These are phyloP conservation scores for Paspalum notatum DNA, from an alignment of 176 grass and related monocot species.

Conservation along the genomic window DNA sequence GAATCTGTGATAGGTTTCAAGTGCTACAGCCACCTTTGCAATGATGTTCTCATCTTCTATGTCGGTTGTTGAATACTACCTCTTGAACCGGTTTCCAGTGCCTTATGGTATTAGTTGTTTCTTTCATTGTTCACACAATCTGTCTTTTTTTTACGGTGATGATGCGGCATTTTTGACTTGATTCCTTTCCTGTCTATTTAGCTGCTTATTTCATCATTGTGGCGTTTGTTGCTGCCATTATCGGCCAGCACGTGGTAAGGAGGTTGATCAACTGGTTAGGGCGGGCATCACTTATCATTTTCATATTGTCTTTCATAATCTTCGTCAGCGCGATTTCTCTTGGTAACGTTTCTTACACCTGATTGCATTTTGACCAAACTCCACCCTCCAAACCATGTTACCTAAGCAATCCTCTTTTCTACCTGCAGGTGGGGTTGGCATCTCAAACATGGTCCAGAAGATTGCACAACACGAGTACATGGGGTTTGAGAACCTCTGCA, in stretches of 20 bases:
- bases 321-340: constrained; percentile 87
- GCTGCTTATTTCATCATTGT: constrained; percentile 63
- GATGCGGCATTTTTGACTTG: constrained; percentile 25
- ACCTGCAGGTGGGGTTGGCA: constrained; percentile 78
- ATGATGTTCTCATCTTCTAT: constrained; percentile 98
- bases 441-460: constrained; percentile 75
- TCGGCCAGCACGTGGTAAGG: constrained; percentile 75
- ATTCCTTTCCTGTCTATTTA: constrained; percentile 39
- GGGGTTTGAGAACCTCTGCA: constrained; percentile 93
- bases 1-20: constrained; percentile 71
- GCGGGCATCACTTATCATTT: constrained; percentile 89
- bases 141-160: neutral
- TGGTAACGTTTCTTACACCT: constrained; percentile 43
- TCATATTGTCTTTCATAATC: constrained; percentile 87
- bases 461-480: constrained; percentile 73
- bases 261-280: constrained; percentile 75
- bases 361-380: neutral
- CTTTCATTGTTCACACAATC: neutral
- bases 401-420: neutral
- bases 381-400: neutral
- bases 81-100: constrained; percentile 83
- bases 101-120: constrained; percentile 59
- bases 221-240: constrained; percentile 71
- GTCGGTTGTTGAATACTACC: constrained; percentile 93
- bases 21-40: constrained; percentile 90